These are phyloP conservation scores for Yarrowia hollandica DNA, from an alignment of 805 yeast species.

Conservation along the genomic window DNA sequence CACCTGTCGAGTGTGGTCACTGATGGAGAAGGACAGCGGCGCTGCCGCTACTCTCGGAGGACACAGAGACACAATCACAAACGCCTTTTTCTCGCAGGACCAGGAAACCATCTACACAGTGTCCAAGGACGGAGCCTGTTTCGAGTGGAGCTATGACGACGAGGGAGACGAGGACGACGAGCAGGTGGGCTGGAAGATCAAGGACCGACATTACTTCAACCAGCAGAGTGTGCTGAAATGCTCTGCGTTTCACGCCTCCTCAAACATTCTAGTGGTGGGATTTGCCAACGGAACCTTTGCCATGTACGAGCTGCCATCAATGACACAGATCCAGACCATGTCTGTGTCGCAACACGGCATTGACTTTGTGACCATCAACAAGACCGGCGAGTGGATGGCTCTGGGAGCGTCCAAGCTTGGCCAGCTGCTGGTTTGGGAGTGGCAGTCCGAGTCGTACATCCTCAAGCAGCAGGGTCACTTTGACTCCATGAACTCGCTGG, in stretches of 20 bases:
- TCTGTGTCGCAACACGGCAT: conserved; percentile 91
- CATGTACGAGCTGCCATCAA: conserved; percentile 80
- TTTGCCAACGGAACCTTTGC: conserved; percentile 88
- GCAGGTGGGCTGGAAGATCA: conserved; percentile 74
- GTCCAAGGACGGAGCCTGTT: conserved; percentile 92
- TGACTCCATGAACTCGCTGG: conserved; percentile 79
- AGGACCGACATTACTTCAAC: conserved; percentile 71
- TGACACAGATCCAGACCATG: conserved; percentile 77
- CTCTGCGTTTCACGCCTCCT: conserved; percentile 74
- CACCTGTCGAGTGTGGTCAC: conserved; percentile 81
- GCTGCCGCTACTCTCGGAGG: conserved; percentile 90
- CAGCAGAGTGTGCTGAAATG: conserved; percentile 70
- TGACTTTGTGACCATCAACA: conserved; percentile 75
- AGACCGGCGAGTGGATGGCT: conserved; percentile 94
- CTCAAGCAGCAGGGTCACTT: conserved; percentile 97
- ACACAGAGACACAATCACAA: conserved; percentile 83
- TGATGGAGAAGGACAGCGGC: conserved; percentile 63
- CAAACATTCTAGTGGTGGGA: conserved; percentile 81
- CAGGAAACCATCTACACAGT: conserved; percentile 91
- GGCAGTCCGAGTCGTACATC: conserved; percentile 97
- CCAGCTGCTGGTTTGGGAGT: conserved; percentile 94
- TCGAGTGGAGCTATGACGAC: conserved; percentile 83
- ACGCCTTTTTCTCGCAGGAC: conserved; percentile 80
- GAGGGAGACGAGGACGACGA: conserved; percentile 50
- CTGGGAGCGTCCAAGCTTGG: conserved; percentile 90